These are phyloP conservation scores for Mycena sp. DNA, from an alignment of 1,284 basidiomycete genomes.

Conservation along the genomic window DNA sequence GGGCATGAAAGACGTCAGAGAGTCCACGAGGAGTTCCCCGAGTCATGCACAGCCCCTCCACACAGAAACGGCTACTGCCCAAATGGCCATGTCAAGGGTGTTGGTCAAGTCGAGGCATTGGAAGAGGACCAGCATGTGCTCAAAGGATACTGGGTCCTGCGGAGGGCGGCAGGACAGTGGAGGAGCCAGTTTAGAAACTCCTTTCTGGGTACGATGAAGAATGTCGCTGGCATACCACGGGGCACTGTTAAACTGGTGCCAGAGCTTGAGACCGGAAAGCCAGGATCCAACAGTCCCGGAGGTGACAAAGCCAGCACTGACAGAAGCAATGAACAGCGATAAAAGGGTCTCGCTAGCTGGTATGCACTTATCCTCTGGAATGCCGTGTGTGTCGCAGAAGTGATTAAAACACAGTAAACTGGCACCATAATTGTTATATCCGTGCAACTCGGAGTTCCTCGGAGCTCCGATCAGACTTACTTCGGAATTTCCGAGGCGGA, in stretches of 20 bases:
- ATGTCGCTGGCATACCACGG: conserved; percentile 39
- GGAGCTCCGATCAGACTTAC: too few relatives aligned
- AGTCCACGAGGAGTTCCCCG: too few relatives aligned
- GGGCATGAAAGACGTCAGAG: too few relatives aligned
- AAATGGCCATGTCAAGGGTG: too few relatives aligned
- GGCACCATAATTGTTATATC: conserved; percentile 5
- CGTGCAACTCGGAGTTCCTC: too few relatives aligned
- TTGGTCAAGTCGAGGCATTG: conserved; percentile 30
- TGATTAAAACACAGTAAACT: conserved; percentile 35
- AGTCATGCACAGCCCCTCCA: too few relatives aligned
- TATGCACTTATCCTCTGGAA: conserved; percentile 31
- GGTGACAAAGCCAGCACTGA: neutral
- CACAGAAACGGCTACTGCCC: too few relatives aligned
- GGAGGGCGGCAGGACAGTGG: conserved; percentile 16
- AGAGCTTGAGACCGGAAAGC: conserved; percentile 37
- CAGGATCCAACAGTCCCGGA: conserved; percentile 17
- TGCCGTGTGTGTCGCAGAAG: conserved; percentile 32
- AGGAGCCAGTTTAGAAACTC: conserved; percentile 33
- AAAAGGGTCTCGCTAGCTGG: conserved; percentile 32
- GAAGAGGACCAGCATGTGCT: conserved; percentile 39
- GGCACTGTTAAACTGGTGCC: conserved; percentile 44
- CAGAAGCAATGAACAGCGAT: conserved; percentile 22
- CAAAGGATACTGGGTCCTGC: conserved; percentile 41
- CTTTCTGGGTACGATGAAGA: conserved; percentile 30
- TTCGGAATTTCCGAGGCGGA: too few relatives aligned